Evolutionary conservation across 1,139 yeast genomes (phyloP), one percentile per base, ranked within the genome.

Genomic region (Entelexis sorbosivorans): DNA sequence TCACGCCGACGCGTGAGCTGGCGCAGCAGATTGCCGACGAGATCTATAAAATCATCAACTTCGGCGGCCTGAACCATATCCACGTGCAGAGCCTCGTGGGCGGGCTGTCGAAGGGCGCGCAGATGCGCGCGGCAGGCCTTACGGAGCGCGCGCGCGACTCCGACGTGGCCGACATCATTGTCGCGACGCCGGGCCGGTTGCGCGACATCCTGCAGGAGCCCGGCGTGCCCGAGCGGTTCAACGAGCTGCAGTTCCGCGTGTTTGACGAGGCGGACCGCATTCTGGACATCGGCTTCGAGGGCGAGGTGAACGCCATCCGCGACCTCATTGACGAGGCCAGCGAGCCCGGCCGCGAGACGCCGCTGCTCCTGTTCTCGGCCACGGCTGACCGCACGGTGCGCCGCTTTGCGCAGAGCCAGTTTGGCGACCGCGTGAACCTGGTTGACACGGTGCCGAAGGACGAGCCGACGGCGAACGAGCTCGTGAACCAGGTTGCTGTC

Each of bases 111-210:
- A 69, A 70, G 58, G 61, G 59, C 43, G 57, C 56, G 13, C 75
- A 74, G 56, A 61, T 74, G 46, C 61, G 58, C 29, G 64, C 65
- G 20, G 68, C 67, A 8, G 66, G 65, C 13, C 60, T 60, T 5
- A 26, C 17, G 11, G 31, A 9, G 14, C 38, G 49, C 17, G 11
- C 48, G 17, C 26, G 31, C 35, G 38, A 44, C 17, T 22, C 35
- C 29, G 75, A 75, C 16, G 60, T 57, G 20, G 56, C 59, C 19
- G 73, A 74, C 38, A 78, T 89, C 58, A 76, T 87, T 42, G 83
- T 88, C 55, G 95, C 88, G 16, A 88, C 97, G 5, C 97, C 97
- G 1, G 96, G 96, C 58, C 77, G 96, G 69, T 73, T 88, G 54
- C 66, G 74, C 52, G 95, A 82, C 60, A 67, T 87, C 52, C 59